Conservation (phyloP, 2,329 filamentous ascomycete genomes). For the Nemania diffusa region DNA sequence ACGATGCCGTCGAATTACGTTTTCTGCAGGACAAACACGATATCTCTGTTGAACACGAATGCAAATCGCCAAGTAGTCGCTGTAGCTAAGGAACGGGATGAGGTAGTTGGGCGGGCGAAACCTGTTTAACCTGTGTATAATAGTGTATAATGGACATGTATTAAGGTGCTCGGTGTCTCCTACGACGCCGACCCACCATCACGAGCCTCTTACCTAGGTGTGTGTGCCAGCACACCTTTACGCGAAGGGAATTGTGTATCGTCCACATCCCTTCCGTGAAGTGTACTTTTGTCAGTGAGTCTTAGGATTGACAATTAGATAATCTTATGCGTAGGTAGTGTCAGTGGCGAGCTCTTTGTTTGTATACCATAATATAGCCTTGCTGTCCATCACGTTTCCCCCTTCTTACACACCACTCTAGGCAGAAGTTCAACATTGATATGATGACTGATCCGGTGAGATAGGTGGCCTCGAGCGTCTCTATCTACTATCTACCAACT, state of each 20-base stretch:
- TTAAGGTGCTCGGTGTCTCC: background rate
- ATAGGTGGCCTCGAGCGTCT: conserved; percentile 5
- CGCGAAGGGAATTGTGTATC: background rate
- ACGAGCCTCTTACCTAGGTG: background rate
- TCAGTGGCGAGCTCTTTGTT: conserved; percentile 5
- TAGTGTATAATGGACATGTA: background rate
- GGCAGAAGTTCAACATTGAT: background rate
- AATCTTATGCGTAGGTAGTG: background rate
- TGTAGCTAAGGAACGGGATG: background rate
- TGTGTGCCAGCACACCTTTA: background rate
- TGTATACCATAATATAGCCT: conserved; percentile 2
- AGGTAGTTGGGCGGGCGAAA: conserved; percentile 6
- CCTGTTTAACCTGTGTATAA: conserved; percentile 4
- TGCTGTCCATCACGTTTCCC: background rate
- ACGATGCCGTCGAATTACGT: background rate
- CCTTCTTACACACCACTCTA: background rate
- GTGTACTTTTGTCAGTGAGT: background rate
- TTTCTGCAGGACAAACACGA: background rate
- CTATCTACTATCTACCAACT: background rate
- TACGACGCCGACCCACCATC: background rate
- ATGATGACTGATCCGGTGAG: background rate
- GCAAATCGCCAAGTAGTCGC: background rate
- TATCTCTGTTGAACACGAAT: background rate
- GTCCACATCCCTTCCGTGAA: background rate
- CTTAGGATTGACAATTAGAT: background rate